Percentiles rank a stretch among this genome's conserved stretches.
These are phyloP conservation scores for Penicillium dipodomyicola DNA, from an alignment of 495 filamentous ascomycete genomes.

Conservation along the genomic window DNA sequence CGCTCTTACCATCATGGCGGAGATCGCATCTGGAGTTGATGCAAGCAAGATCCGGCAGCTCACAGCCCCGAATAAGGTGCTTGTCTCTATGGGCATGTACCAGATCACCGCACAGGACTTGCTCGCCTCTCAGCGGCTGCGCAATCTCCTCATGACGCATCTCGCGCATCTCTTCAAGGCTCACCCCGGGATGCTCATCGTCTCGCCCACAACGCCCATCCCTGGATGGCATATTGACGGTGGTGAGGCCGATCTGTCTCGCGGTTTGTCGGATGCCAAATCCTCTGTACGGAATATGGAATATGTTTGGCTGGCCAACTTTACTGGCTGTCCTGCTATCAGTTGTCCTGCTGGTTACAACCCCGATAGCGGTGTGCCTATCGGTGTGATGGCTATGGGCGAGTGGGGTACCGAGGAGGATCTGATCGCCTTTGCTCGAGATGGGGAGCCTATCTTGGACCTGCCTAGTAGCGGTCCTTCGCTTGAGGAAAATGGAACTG, in stretches of 20 bases:
- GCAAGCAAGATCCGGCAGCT: constrained; percentile 47
- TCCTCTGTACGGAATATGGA: constrained; percentile 74
- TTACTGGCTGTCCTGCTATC: constrained; percentile 76
- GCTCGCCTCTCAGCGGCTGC: constrained; percentile 69
- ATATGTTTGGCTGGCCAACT: constrained; percentile 87
- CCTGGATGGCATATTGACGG: constrained; percentile 66
- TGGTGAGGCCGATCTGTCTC: constrained; percentile 51
- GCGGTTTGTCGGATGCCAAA: constrained; percentile 74
- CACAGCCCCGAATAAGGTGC: constrained; percentile 70
- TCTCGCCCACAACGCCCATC: constrained; percentile 76
- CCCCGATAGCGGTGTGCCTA: constrained; percentile 56
- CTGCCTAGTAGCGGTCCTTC: constrained; percentile 19
- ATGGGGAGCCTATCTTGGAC: constrained; percentile 57
- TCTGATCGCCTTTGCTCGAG: constrained; percentile 70
- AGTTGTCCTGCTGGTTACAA: constrained; percentile 73
- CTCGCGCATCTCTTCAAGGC: constrained; percentile 66
- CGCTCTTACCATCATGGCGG: constrained; percentile 74
- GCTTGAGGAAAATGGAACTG: neutral
- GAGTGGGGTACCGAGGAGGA: constrained; percentile 87
- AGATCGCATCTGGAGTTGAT: constrained; percentile 51
- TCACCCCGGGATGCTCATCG: constrained; percentile 73
- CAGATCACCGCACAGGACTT: constrained; percentile 69
- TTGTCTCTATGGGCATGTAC: constrained; percentile 57
- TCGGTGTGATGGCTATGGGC: constrained; percentile 86
- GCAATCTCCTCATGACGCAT: constrained; percentile 79